Percentiles rank a stretch among this genome's conserved stretches.
Conservation (phyloP, 495 filamentous ascomycete species). For the Trichoderma asperelloides region DNA sequence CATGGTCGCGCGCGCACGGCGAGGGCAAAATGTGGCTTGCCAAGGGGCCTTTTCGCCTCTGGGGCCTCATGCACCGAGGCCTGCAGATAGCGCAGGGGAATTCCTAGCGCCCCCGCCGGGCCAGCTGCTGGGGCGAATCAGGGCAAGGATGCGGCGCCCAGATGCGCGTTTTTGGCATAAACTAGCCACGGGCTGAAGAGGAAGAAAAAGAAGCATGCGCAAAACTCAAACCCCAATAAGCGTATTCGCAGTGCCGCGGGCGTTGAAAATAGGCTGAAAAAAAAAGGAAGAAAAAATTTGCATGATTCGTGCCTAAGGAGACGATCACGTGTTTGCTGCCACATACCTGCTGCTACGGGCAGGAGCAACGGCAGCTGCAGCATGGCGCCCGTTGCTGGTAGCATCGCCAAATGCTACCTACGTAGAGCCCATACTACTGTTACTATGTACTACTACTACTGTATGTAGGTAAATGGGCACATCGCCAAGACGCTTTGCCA, state of each 20-base stretch:
- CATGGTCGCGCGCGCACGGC: neutral
- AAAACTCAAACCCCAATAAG: neutral
- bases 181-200: neutral
- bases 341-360: no score
- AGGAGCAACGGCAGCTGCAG: no score
- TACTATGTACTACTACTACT: no score
- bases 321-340: no score
- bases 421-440: no score
- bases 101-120: neutral
- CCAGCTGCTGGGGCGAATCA: neutral
- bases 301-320: no score
- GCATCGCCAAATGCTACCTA: no score
- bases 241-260: neutral
- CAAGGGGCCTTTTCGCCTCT: neutral
- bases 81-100: neutral
- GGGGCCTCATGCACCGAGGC: neutral
- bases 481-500: no score
- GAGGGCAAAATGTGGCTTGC: neutral
- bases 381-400: no score
- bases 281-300: no score
- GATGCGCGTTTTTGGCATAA: neutral
- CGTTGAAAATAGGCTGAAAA: no score
- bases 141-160: neutral
- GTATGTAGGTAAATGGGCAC: no score
- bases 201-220: neutral